A percentile compares a stretch with the other conserved stretches of the same genome.
phyloP scores from a whole-genome alignment of 495 filamentous ascomycete species.

The Penicillium turbatum region DNA sequence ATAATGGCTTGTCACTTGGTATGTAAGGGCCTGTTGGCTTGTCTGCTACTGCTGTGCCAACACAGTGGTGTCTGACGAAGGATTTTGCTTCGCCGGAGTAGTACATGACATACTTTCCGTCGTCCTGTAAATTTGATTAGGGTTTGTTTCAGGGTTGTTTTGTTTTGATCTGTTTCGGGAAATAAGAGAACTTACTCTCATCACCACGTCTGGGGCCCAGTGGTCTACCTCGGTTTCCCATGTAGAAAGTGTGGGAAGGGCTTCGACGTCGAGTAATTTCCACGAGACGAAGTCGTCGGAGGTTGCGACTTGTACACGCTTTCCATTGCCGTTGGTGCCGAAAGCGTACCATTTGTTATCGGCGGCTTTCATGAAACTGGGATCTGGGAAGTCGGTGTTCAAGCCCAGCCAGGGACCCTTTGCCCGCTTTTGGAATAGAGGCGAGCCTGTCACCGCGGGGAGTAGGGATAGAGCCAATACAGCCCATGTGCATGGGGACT shows the following conservation, averaged over 20 bases:
- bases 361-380: constrained; percentile 29
- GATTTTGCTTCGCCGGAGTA: constrained; percentile 47
- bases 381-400: constrained; percentile 37
- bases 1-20: constrained; percentile 39
- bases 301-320: constrained; percentile 33
- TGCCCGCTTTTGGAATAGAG: constrained; percentile 15
- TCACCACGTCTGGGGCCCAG: constrained; percentile 42
- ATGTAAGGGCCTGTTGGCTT: constrained; percentile 49
- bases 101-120: constrained; percentile 56
- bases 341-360: constrained; percentile 41
- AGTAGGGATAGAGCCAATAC: constrained; percentile 10
- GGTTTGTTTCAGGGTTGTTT: neutral
- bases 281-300: constrained; percentile 35
- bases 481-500: constrained; percentile 8
- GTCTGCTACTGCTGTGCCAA: constrained; percentile 48
- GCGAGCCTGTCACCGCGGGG: constrained; percentile 11
- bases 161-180: neutral
- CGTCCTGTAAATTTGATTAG: constrained; percentile 22
- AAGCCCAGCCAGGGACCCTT: constrained; percentile 28
- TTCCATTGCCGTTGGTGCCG: constrained; percentile 35
- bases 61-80: constrained; percentile 45
- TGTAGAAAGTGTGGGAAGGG: constrained; percentile 29
- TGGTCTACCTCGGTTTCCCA: constrained; percentile 33
- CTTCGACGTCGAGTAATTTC: constrained; percentile 36
- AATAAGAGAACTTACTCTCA: constrained; percentile 24